A percentile compares a stretch with the other conserved stretches of the same genome.
Conservation (phyloP, 2,329 filamentous ascomycete genomes). For the Venturia nashicola region DNA sequence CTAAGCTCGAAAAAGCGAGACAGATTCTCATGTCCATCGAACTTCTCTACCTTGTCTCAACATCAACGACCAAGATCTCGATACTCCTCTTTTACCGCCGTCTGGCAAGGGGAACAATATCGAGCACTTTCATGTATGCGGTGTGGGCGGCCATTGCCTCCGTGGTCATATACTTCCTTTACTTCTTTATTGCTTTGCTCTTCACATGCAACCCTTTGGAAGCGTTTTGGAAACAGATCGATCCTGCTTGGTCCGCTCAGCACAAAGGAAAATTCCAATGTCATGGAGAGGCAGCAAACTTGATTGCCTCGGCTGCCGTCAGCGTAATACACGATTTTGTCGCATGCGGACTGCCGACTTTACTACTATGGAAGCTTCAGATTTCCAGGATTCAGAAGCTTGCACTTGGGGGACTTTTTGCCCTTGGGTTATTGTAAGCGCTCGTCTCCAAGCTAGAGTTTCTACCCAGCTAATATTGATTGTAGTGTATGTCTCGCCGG, state of each 20-base stretch:
- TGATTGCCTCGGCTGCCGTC: slow-evolving; percentile 12
- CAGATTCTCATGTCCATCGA: slow-evolving; percentile 14
- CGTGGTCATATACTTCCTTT: slow-evolving; percentile 12
- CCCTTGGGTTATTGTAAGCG: slow-evolving; percentile 6
- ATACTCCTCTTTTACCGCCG: slow-evolving; percentile 15
- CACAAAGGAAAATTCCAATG: slow-evolving; percentile 12
- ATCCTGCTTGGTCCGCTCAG: slow-evolving; percentile 10
- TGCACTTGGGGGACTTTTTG: slow-evolving; percentile 8
- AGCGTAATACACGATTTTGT: slow-evolving; percentile 14
- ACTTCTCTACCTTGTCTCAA: slow-evolving; percentile 14
- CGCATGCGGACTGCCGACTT: slow-evolving; percentile 13
- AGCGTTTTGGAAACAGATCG: slow-evolving; percentile 15
- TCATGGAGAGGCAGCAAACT: slow-evolving; percentile 11
- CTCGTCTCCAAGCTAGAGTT: not conserved
- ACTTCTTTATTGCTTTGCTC: slow-evolving; percentile 11
- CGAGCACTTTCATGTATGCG: not conserved
- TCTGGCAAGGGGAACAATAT: slow-evolving; percentile 10
- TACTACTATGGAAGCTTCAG: slow-evolving; percentile 13
- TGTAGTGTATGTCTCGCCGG: not conserved
- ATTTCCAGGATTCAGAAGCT: slow-evolving; percentile 13
- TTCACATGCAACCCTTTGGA: slow-evolving; percentile 14
- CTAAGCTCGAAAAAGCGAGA: slow-evolving; percentile 6
- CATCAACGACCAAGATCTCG: slow-evolving; percentile 14
- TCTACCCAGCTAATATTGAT: slow-evolving; percentile 23
- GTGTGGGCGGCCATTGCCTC: slow-evolving; percentile 8